These are phyloP conservation scores for Hemileccinum impolitum DNA, from an alignment of 768 basidiomycete genomes.

Conservation along the genomic window DNA sequence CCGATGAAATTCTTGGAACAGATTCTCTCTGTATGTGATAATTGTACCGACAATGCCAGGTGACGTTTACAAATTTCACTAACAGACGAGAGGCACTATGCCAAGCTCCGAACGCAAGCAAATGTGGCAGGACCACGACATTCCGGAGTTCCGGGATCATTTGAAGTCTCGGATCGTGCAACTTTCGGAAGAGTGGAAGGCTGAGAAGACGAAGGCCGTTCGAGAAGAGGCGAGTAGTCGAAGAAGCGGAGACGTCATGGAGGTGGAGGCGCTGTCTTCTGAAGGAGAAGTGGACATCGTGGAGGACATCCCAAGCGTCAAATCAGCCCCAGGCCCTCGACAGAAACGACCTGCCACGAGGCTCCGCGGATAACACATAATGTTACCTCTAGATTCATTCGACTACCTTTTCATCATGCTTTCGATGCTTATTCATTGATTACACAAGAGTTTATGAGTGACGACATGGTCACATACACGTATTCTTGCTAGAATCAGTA, in stretches of 20 bases:
- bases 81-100: slow-evolving; percentile 32
- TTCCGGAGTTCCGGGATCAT: slow-evolving; percentile 45
- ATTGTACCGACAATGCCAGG: background rate
- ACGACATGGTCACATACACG: background rate
- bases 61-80: slow-evolving; percentile 5
- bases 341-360: slow-evolving; percentile 19
- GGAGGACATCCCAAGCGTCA: slow-evolving; percentile 25
- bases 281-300: slow-evolving; percentile 42
- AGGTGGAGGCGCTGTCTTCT: slow-evolving; percentile 25
- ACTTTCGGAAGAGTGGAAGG: slow-evolving; percentile 56
- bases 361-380: slow-evolving; percentile 26
- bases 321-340: slow-evolving; percentile 7
- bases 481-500: slow-evolving; percentile 12
- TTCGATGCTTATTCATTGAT: slow-evolving; percentile 4
- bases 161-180: slow-evolving; percentile 39
- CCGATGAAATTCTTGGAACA: slow-evolving; percentile 49
- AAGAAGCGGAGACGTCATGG: slow-evolving; percentile 18
- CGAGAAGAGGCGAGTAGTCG: slow-evolving; percentile 34
- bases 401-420: background rate
- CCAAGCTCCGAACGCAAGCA: slow-evolving; percentile 37
- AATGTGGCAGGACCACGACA: slow-evolving; percentile 52
- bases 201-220: slow-evolving; percentile 40
- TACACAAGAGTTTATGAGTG: background rate
- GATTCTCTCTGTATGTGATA: slow-evolving; percentile 37
- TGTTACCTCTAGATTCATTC: slow-evolving; percentile 3